phyloP scores from a whole-genome alignment of 331 rosid genomes.

The Phaseolus coccineus region DNA sequence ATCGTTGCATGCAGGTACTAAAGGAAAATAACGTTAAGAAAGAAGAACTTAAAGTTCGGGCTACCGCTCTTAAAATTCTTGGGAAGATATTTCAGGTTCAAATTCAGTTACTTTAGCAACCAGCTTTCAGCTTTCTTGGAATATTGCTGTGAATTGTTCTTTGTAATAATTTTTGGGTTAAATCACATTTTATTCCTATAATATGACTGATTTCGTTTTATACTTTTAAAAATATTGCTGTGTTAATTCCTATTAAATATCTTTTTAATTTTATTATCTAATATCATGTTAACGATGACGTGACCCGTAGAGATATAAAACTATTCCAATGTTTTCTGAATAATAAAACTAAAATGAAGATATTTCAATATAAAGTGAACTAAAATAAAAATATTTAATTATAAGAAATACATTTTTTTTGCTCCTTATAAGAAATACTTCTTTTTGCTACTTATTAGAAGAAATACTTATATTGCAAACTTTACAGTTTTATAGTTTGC shows the following conservation, averaged over 20 bases:
- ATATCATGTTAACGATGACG: not conserved
- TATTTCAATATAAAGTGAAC: too few relatives aligned
- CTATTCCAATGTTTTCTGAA: not conserved
- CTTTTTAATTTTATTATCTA: not conserved
- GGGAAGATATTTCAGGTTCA: slow-evolving; percentile 92
- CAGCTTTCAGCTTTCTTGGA: not conserved
- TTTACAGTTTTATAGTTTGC: not conserved
- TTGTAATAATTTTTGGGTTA: not conserved
- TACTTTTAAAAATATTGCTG: not conserved
- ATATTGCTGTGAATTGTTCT: not conserved
- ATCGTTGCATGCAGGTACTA: slow-evolving; percentile 73
- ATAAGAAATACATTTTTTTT: not conserved
- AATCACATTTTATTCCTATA: not conserved
- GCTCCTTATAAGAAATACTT: too few relatives aligned
- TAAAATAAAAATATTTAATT: not conserved
- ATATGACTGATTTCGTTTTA: not conserved
- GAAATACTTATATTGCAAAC: not conserved
- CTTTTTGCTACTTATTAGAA: not conserved
- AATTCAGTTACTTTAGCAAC: not conserved
- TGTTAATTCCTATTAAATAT: not conserved
- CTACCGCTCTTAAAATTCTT: slow-evolving; percentile 75
- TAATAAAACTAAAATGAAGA: not conserved
- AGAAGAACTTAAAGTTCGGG: slow-evolving; percentile 91
- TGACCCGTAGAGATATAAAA: not conserved
- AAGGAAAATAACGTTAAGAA: slow-evolving; percentile 66